Base-by-base conservation (phyloP, 1,284 basidiomycete species). In the Malassezia furfur region DNA sequence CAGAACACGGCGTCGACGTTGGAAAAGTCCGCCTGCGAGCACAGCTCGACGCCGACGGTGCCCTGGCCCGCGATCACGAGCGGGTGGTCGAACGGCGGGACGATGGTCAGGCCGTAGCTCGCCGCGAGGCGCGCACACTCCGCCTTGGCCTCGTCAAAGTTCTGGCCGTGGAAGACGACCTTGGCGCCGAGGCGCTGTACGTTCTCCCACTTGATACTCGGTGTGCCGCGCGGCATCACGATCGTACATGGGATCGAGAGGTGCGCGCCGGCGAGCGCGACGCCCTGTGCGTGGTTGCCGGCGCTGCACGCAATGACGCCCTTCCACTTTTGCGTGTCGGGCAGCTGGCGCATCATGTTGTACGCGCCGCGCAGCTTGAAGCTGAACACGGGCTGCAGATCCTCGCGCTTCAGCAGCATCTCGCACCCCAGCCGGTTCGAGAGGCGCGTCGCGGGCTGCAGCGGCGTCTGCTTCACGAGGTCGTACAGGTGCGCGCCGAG, bases 211-310 rank as follows among this genome's bases (percentile, higher is more conserved):
- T 98, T 99, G 81, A 99, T 99, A 40, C 85, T 82, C 0, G 94
- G 94, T 0, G 94, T 98, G 19, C 85, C 90, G 31, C 85, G 79
- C 0, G 94, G 94, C 94, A 99, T 98, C 63, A 99, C 89, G 64
- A 99, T 96, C 12, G 91, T 96, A 65, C 91, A 94, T 3, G 91
- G 89, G 59, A 98, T 87, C 43, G 82, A 83, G 32, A 99, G 82
- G 51, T 84, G 83, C 36, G 84, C 79, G 11, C 91, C 91, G 9
- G 93, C 91, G 51, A 98, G 81, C 1, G 94, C 94, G 37, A 99
- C 94, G 28, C 94, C 94, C 77, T 99, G 94, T 0, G 94, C 94
- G 76, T 99, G 94, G 72, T 99, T 99, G 19, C 94, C 93, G 88
- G 75, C 94, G 71, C 88, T 93, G 75, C 93, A 99, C 38, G 94